A percentile compares a stretch with the other conserved stretches of the same genome.
Conservation (phyloP, 345 rosid species). For the Punica granatum region DNA sequence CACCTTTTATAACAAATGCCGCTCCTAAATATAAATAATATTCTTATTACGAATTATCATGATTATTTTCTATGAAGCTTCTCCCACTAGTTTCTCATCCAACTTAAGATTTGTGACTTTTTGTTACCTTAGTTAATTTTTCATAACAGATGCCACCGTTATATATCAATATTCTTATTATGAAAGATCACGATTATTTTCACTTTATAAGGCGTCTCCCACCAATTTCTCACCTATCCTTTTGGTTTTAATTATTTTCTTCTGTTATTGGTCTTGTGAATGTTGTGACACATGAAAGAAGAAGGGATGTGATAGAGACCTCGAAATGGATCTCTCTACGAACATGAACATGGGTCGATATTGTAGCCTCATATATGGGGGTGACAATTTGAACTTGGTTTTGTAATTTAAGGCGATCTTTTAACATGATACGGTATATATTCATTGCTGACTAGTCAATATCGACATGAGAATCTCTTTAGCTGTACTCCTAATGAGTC, state of each 20-base stretch:
- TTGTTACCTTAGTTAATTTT: too few species aligned
- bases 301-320: neutral
- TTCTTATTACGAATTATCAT: too few species aligned
- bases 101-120: too few species aligned
- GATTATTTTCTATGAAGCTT: too few species aligned
- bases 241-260: neutral
- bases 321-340: neutral
- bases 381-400: too few species aligned
- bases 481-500: slow-evolving; percentile 6
- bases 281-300: neutral
- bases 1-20: too few species aligned
- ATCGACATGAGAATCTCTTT: slow-evolving; percentile 13
- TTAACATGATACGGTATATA: neutral
- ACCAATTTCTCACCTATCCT: neutral
- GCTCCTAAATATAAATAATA: too few species aligned
- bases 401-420: too few species aligned
- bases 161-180: too few species aligned
- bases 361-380: neutral
- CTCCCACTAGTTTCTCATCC: too few species aligned
- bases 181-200: neutral
- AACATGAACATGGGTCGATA: neutral
- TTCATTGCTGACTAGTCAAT: slow-evolving; percentile 10
- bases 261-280: too few species aligned
- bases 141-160: too few species aligned
- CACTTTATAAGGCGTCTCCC: neutral